Conservation (phyloP, 495 filamentous ascomycete genomes). For the Extremus antarcticus region DNA sequence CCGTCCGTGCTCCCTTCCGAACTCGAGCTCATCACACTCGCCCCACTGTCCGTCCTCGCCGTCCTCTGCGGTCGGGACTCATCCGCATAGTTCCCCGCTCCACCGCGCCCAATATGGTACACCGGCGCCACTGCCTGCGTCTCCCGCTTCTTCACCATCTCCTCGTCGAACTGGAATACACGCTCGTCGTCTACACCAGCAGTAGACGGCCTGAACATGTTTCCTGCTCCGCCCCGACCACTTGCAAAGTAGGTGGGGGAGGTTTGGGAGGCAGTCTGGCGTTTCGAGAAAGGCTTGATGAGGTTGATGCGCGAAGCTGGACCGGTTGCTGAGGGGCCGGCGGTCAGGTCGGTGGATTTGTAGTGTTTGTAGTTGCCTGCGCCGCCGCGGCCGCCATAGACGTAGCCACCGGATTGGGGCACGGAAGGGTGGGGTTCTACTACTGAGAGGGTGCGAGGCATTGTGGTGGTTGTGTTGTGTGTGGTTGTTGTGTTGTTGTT, state of each 20-base stretch:
- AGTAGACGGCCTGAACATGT: slow-evolving; percentile 50
- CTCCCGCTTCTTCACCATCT: slow-evolving; percentile 58
- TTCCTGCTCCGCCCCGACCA: slow-evolving; percentile 86
- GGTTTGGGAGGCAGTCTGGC: background rate
- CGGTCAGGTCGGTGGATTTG: slow-evolving; percentile 51
- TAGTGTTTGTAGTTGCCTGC: slow-evolving; percentile 70
- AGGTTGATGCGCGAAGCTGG: slow-evolving; percentile 39
- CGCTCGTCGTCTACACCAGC: slow-evolving; percentile 45
- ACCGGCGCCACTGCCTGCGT: slow-evolving; percentile 41
- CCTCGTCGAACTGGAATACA: slow-evolving; percentile 86
- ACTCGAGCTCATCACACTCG: background rate
- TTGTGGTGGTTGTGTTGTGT: slow-evolving; percentile 10
- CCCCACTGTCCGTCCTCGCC: slow-evolving; percentile 1
- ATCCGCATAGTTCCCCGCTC: slow-evolving; percentile 67
- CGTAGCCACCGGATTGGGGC: slow-evolving; percentile 40
- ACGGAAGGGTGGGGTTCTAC: slow-evolving; percentile 73
- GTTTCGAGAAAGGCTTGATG: slow-evolving; percentile 11
- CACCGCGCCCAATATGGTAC: slow-evolving; percentile 79
- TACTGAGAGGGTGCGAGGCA: slow-evolving; percentile 45
- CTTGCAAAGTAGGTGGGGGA: too few species aligned
- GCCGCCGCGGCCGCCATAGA: slow-evolving; percentile 76
- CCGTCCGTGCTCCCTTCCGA: slow-evolving; percentile 9
- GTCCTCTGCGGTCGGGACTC: slow-evolving; percentile 10
- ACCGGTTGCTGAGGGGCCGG: slow-evolving; percentile 43
- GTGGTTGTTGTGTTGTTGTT: background rate